phyloP scores from a whole-genome alignment of 2,329 filamentous ascomycete species.

The Trichoderma aggressivum region DNA sequence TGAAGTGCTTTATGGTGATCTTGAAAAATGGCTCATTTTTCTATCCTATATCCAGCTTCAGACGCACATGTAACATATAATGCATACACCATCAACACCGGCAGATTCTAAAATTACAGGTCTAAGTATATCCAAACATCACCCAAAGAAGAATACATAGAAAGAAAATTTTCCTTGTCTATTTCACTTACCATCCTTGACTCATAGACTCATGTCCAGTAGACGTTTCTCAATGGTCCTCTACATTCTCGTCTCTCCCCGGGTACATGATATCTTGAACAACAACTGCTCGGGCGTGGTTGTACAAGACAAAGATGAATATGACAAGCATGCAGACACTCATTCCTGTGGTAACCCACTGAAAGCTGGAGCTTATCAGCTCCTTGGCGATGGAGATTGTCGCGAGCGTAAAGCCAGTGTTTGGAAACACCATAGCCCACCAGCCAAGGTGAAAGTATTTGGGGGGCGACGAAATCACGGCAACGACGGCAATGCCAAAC shows the following conservation, averaged over 20 bases:
- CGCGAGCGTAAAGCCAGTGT: constrained; percentile 56
- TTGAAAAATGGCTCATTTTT: not conserved
- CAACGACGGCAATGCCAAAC: constrained; percentile 44
- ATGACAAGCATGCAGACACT: constrained; percentile 42
- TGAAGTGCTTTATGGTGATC: not conserved
- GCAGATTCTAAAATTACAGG: not conserved
- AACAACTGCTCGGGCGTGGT: constrained; percentile 44
- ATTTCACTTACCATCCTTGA: not conserved
- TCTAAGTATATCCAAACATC: not conserved
- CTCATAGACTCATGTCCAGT: too few species aligned
- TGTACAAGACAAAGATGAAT: constrained; percentile 44
- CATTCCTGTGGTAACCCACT: constrained; percentile 50
- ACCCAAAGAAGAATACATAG: not conserved
- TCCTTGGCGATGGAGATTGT: constrained; percentile 53
- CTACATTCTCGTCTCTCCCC: constrained; percentile 52
- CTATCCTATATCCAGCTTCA: not conserved
- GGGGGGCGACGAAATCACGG: constrained; percentile 36
- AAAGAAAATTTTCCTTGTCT: not conserved
- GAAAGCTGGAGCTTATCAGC: constrained; percentile 43
- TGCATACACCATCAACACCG: not conserved
- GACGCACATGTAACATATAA: not conserved
- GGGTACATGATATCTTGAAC: constrained; percentile 55
- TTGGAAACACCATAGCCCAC: constrained; percentile 64
- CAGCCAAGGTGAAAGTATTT: constrained; percentile 59
- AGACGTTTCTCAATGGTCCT: constrained; percentile 32